Evolutionary conservation across 306 rosid genomes (phyloP).

Genomic region (Cicer cuneatum): DNA sequence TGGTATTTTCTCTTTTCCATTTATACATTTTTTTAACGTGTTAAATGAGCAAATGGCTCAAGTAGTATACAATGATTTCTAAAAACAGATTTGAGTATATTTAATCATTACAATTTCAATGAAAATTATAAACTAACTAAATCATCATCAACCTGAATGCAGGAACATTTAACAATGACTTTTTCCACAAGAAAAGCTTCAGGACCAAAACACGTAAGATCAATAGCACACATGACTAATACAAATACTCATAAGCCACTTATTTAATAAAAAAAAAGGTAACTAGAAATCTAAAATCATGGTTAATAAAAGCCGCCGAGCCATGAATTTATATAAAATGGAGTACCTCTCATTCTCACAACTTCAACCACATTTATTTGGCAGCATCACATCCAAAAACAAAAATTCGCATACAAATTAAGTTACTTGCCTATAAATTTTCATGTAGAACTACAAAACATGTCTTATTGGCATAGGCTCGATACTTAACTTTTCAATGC

Average conservation of each 20-base stretch:
- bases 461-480: constrained; percentile 7
- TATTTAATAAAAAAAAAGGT: constrained; percentile 14
- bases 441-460: constrained; percentile 8
- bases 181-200: constrained; percentile 27
- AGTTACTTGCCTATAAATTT: not conserved
- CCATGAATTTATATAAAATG: not conserved
- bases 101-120: constrained; percentile 14
- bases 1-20: no score
- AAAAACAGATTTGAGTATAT: constrained; percentile 23
- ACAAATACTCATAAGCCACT: constrained; percentile 15
- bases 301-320: constrained; percentile 2
- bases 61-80: constrained; percentile 15
- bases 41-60: no score
- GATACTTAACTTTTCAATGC: not conserved
- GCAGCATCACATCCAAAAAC: constrained; percentile 25
- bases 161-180: constrained; percentile 6
- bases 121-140: constrained; percentile 8
- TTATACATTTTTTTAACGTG: no score
- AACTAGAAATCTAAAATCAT: not conserved
- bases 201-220: constrained; percentile 15
- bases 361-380: constrained; percentile 32
- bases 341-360: constrained; percentile 22
- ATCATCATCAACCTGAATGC: constrained; percentile 14
- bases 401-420: not conserved
- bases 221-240: constrained; percentile 19